A percentile compares a stretch with the other conserved stretches of the same genome.
These are phyloP conservation scores for Pichia manshurica DNA, from an alignment of 805 yeast species.

Conservation along the genomic window DNA sequence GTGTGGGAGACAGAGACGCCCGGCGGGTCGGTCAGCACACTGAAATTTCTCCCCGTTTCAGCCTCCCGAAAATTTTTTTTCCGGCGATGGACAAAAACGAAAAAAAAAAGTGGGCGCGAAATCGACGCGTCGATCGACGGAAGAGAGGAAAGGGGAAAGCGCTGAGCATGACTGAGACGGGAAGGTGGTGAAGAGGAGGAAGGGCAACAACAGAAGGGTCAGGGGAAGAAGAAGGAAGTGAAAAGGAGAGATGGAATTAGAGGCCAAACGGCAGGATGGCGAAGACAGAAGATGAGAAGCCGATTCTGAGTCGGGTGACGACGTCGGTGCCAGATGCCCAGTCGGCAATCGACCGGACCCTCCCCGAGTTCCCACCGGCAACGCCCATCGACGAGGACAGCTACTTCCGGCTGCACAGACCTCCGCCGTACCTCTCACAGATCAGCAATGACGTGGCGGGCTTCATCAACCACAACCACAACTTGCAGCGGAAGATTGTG, in stretches of 20 bases:
- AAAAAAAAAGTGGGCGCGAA: no score
- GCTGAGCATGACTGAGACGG: no score
- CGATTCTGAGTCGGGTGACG: conserved; percentile 7
- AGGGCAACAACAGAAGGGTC: neutral
- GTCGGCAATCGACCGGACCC: conserved; percentile 72
- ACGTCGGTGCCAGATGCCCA: conserved; percentile 67
- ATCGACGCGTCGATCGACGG: no score
- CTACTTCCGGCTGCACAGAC: conserved; percentile 65
- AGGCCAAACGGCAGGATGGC: no score
- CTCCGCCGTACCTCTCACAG: conserved; percentile 69
- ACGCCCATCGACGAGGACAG: conserved; percentile 61
- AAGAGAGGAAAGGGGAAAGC: no score
- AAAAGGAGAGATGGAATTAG: neutral
- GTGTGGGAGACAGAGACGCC: no score
- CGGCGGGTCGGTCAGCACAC: no score
- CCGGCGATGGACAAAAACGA: no score
- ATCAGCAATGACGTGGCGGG: conserved; percentile 50
- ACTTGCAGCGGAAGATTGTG: conserved; percentile 47
- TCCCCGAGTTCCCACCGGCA: conserved; percentile 78
- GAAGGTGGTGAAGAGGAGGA: no score
- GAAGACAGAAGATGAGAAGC: neutral
- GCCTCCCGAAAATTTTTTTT: no score
- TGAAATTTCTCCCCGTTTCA: no score
- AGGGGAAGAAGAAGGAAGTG: neutral
- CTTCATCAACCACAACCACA: conserved; percentile 55